phyloP scores from a whole-genome alignment of 1,284 basidiomycete genomes.

The Ustilago lituana region DNA sequence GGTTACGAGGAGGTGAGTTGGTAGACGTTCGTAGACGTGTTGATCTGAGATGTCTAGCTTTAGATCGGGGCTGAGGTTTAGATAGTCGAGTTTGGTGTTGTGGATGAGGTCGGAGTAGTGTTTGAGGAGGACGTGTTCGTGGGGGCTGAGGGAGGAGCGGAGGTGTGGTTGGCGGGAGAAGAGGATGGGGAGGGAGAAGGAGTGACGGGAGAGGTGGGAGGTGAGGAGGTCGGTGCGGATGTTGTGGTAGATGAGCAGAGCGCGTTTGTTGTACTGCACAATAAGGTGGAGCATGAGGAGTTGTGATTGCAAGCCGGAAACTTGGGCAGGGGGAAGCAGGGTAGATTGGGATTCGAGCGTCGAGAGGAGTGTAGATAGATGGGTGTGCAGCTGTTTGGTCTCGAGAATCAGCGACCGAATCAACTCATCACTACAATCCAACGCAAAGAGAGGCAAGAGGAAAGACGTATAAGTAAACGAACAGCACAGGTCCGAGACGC shows the following conservation, averaged over 20 bases:
- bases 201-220: conserved; percentile 5
- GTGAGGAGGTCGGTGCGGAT: conserved; percentile 75
- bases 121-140: conserved; percentile 21
- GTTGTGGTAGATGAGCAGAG: conserved; percentile 88
- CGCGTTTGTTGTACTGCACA: conserved; percentile 89
- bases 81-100: conserved; percentile 15
- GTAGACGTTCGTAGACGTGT: conserved; percentile 19
- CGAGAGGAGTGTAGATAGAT: conserved; percentile 70
- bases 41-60: conserved; percentile 17
- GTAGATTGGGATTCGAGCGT: conserved; percentile 66
- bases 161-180: conserved; percentile 5
- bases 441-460: not conserved
- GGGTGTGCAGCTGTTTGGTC: conserved; percentile 80
- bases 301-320: conserved; percentile 72
- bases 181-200: conserved; percentile 11
- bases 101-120: conserved; percentile 24
- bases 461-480: too few species aligned
- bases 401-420: conserved; percentile 88
- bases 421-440: conserved; percentile 73
- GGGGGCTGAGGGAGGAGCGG: conserved; percentile 4
- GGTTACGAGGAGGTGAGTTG: conserved; percentile 20
- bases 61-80: conserved; percentile 12
- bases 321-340: conserved; percentile 63
- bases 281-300: conserved; percentile 87
- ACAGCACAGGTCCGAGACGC: not conserved